Base-by-base conservation (phyloP, 495 filamentous ascomycete species). In the Neurospora terricola region DNA sequence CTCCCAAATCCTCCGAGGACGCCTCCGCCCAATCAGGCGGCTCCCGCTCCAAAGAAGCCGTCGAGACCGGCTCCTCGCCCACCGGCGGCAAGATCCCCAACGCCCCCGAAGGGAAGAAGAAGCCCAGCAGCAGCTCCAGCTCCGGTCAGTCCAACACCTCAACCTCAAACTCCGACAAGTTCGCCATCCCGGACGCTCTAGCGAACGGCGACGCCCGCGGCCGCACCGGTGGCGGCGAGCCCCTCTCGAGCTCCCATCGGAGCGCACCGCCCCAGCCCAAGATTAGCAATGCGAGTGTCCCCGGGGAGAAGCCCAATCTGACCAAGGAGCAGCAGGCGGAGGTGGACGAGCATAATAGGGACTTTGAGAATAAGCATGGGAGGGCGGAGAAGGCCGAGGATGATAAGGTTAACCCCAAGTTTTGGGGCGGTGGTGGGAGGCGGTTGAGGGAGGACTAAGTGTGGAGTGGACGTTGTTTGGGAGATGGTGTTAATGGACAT, bases 311-410 rank as follows among this genome's bases (percentile, higher is more conserved):
- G 18, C 70, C 77, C n/a, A 78, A 81, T 11, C 75, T 86, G 75
- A 83, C 77, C 54, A 72, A 83, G 42, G 84, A 83, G 72, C 82
- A 87, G 78, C 77, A 86, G 77, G 78, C 77, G 71, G 85, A 88
- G 77, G 85, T 87, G 70, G 83, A 86, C 72, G 73, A 78, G 77
- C 85, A 87, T 78, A 88, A 88, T 71, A 45, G 54, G 37, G 84
- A 86, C 16, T 88, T 87, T 79, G 85, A 87, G 74, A 73, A 80
- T 66, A 83, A 84, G 68, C 82, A 86, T 62, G 86, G 83, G 62
- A 77, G 74, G 70, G 85, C 82, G 18, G 68, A 78, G 8, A 21
- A 71, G 21, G 83, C 83, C 0, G 72, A 72, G 10, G 76, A 81
- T 5, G 86, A 87, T 70, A 84, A 85, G 81, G 86, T 87, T 7